Evolutionary conservation across 176 grass and related monocot species (phyloP), one percentile per base, ranked within the genome.

Genomic region (Avena insularis): DNA sequence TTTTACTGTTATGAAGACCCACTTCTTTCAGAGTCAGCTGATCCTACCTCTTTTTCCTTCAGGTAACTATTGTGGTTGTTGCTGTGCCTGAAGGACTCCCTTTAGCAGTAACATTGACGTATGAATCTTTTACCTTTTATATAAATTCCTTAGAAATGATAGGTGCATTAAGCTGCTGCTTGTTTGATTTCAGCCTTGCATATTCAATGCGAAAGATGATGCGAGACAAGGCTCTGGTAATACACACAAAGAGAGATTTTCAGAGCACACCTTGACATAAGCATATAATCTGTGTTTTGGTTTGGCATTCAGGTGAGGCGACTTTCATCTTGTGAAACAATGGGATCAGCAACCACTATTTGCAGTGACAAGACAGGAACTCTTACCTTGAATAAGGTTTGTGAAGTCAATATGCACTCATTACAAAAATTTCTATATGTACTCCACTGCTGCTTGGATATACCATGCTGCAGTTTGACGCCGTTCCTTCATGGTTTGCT

Each of bases 351-450:
- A 45, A 94, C 92, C 79, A 94, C 92, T 11, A 94, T 94, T 55
- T 94, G 92, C 80, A 94, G 92, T 87, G 92, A 94, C 51, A 94
- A 94, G 69, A 94, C 92, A 87, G 92, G 92, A 7, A 94, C 89
- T 67, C 87, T 94, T 84, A 94, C 92, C 43, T 83, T 94, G 58
- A 94, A 94, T 87, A 84, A 94, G 92, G 92, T 85, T 49, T 40
- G 71, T 85, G 8, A 27, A 81, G 79, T 31, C 60, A 66, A 79
- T 72, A 60, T 60, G 46, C 89, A 43, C 40, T 48, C 46, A 48
- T 48, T 1, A 48, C 33, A 66, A 51, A 85, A 65, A 79, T 27
- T 45, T 9, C 20, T 9, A 60, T 60, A 40, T 35, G 16, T 60
- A 5, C 56, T 43, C 31, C 17, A 60, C 77, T 78, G 75, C 31